A percentile compares a stretch with the other conserved stretches of the same genome.
phyloP scores from a whole-genome alignment of 495 filamentous ascomycete species.

The Xylaria grammica region DNA sequence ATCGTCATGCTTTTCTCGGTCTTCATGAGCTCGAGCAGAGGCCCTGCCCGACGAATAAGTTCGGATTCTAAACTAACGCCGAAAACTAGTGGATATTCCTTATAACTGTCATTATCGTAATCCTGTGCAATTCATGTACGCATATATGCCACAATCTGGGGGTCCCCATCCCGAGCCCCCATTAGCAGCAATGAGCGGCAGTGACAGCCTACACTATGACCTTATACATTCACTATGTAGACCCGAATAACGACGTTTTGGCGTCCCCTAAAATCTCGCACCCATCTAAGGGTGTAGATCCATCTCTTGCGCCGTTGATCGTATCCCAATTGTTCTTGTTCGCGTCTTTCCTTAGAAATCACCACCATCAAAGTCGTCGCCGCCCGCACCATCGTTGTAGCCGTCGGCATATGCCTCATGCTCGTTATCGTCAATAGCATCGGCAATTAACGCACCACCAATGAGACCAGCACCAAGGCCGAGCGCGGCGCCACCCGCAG shows the following conservation, averaged over 20 bases:
- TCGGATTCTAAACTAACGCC: background rate
- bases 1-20: too few relatives aligned
- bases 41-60: too few relatives aligned
- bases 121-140: background rate
- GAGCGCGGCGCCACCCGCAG: constrained; percentile 72
- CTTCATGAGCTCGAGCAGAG: too few relatives aligned
- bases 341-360: constrained; percentile 55
- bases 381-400: constrained; percentile 54
- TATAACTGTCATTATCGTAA: background rate
- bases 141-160: background rate
- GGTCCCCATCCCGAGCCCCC: background rate
- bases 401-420: constrained; percentile 56
- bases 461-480: constrained; percentile 78
- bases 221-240: background rate
- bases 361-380: constrained; percentile 45
- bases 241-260: too few relatives aligned
- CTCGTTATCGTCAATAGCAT: constrained; percentile 65
- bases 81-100: background rate
- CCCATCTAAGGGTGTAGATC: background rate
- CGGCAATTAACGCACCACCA: constrained; percentile 70
- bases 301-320: background rate
- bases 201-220: background rate
- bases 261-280: background rate
- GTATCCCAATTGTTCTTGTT: background rate
- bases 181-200: background rate